Base-by-base conservation (phyloP, 2,329 filamentous ascomycete species). In the Colletotrichum tabaci region DNA sequence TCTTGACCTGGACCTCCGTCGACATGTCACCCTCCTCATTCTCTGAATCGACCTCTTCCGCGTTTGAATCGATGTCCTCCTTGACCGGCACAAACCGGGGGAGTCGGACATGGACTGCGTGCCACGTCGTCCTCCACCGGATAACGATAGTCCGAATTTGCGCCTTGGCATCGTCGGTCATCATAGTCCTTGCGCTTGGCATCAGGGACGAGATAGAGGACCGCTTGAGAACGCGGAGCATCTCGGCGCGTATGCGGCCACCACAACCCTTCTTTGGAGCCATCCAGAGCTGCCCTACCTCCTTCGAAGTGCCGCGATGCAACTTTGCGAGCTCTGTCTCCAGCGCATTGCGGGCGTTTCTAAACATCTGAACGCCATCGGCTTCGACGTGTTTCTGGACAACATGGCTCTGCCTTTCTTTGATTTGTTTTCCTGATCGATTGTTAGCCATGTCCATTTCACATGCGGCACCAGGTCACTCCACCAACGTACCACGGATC, bases 351-450 rank as follows among this genome's bases (percentile, higher is more conserved):
- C 66, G 50, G 4, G 30, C 52, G 7, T 15, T 23, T 13, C 44
- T 38, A 5, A 68, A 63, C 66, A 68, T 68, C 2, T 6, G 18
- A 2, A n/a, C 18, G n/a, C 66, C 58, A 2, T 50, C 1, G n/a
- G 18, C 21, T 1, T n/a, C n/a, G 6, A 21, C 38, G n/a, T 57
- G 46, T 3, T 16, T 18, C 7, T 15, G 21, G 8, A 61, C 42
- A 55, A 42, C 52, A 30, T 26, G 3, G 0, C 7, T 21, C 26
- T 68, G 66, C 44, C 38, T 64, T 42, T 6, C 13, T 58, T 66
- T 57, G 23, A 62, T 66, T n/a, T 60, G 44, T 3, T 47, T 56
- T 23, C 58, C 66, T 69, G n/a, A 56, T 63, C 8, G 35, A 35
- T 2, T 18, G 35, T 66, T 10, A 49, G 35, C 30, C 13, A 21